Base-by-base conservation (phyloP, 2,329 filamentous ascomycete genomes). In the Periconia macrospinosa region DNA sequence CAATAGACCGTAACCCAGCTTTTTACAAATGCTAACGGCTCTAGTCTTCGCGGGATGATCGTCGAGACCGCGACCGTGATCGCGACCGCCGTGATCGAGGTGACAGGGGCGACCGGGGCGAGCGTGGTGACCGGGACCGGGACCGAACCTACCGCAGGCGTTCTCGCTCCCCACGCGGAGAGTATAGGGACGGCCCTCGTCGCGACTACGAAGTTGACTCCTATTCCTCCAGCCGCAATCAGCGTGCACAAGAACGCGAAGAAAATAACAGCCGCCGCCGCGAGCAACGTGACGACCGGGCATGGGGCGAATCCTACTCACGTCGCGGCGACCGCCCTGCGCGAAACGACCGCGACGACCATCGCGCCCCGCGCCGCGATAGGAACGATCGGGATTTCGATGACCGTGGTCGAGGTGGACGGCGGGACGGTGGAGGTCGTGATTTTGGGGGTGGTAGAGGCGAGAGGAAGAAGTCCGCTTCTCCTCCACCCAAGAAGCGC, bases 151-250 rank as follows among this genome's bases (percentile, higher is more conserved):
- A 81, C 65, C 82, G 81, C 59, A 84, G 92, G 76, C 89, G 93
- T 60, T 96, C 92, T 56, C 87, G 93, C 71, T 97, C 93, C 17
- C 92, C 92, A 53, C 87, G 89, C 69, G 33, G 33, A 37, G 33
- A 27, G 23, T 27, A 27, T 27, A 27, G 33, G 5, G 33, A n/a
- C 5, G 83, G 84, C 67, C 80, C 85, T 61, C 83, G 87, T 53
- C 81, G 87, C 62, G 89, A 94, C 48, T 85, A 83, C 51, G 88
- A 90, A 63, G 83, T 86, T 73, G 92, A 97, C 75, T 87, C 90
- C 52, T 97, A 97, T 77, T 96, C 92, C 18, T 92, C 90, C 6
- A 96, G 92, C 76, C 89, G 93, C 63, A 92, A 88, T 78, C 95
- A 96, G 74, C 86, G 93, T 71, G 93, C 96, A 72, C 83, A 93